Evolutionary conservation across 352 stramenopile genomes (phyloP), one percentile per base, ranked within the genome.

Genomic region (Phytopythium delawarense): DNA sequence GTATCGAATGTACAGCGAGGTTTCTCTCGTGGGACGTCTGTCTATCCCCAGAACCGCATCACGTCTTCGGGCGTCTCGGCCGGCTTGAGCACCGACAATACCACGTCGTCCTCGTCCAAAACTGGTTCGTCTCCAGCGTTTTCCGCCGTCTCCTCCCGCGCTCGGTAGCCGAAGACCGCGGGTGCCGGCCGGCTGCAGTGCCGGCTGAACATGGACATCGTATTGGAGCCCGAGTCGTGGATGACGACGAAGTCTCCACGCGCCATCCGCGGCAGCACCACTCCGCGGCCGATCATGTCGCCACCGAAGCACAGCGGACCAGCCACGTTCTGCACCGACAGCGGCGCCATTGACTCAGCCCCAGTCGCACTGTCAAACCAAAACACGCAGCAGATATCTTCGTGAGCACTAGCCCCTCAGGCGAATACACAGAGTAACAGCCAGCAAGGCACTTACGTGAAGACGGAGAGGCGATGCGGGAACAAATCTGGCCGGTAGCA

Each of bases 301-400:
- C 92, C 93, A 8, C 87, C 83, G 50, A 98, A 98, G 64, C 93
- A 98, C 28, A 98, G 68, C 2, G 93, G 93, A 0, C 93, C 93
- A 18, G 89, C 93, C 52, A 98, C 83, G 56, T 97, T 92, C 46
- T 94, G 84, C 23, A 71, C 51, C 34, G 56, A 64, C 16, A 75
- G 2, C 0, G 74, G 68, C 44, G 77, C 73, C n/a, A 48, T 75
- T 7, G 83, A 92, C 52, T 69, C 59, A 45, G 72, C 42, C 12
- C 83, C 83, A 61, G 63, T 58, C 48, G 75, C 74, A 37, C 82
- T 92, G 42, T 32, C 12, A 21, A 52, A 55, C 49, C 13, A 53
- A 25, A 53, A 56, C 15, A 49, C 16, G 46, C 20, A 52, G 46
- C 28, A 62, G 58, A 49, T 30, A 32, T 32, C 28, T 32, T 32